A percentile compares a stretch with the other conserved stretches of the same genome.
Evolutionary conservation across 768 basidiomycete genomes (phyloP).

Genomic region (Leccinum incarnatum): DNA sequence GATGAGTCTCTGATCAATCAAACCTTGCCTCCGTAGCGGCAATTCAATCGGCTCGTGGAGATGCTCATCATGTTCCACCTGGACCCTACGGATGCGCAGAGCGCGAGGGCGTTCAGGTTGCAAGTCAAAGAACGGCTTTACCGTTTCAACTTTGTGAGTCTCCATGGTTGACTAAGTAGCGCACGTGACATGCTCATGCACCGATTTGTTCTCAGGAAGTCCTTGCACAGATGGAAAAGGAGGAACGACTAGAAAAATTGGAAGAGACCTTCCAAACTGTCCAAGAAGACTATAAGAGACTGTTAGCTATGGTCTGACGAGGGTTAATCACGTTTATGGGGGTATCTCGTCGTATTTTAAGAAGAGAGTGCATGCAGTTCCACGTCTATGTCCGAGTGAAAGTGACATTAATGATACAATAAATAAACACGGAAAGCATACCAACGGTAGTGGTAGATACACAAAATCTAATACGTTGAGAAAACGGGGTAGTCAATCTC

Average conservation of each 20-base stretch:
- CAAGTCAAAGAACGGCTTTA: conserved; percentile 95
- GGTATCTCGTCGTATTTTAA: conserved; percentile 10
- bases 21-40: conserved; percentile 55
- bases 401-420: conserved; percentile 23
- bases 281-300: conserved; percentile 77
- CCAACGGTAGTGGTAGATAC: conserved; percentile 17
- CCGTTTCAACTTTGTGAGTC: conserved; percentile 88
- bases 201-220: conserved; percentile 58
- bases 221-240: conserved; percentile 81
- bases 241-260: conserved; percentile 84
- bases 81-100: conserved; percentile 55
- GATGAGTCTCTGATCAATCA: not conserved
- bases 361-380: not conserved
- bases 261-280: conserved; percentile 92
- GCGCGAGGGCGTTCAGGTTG: conserved; percentile 68
- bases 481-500: not conserved
- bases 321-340: conserved; percentile 1
- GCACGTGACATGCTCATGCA: not conserved
- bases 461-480: conserved; percentile 9
- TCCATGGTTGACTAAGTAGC: conserved; percentile 5
- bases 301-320: conserved; percentile 53
- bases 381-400: not conserved
- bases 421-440: conserved; percentile 17
- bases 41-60: conserved; percentile 89
- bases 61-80: conserved; percentile 81